phyloP scores from a whole-genome alignment of 2,329 filamentous ascomycete species.

The Aspergillus unguis region DNA sequence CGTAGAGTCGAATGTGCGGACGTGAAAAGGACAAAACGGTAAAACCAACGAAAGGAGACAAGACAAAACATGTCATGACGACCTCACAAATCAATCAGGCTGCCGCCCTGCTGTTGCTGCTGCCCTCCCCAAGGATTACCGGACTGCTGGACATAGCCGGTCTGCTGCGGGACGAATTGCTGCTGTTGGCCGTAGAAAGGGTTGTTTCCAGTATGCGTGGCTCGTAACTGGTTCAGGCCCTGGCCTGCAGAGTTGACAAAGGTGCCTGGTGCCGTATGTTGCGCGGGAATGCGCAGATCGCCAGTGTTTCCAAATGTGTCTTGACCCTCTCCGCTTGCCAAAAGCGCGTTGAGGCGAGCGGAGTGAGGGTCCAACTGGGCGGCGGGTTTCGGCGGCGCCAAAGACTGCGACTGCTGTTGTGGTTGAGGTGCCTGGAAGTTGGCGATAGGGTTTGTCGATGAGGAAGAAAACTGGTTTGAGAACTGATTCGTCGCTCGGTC shows the following conservation, averaged over 20 bases:
- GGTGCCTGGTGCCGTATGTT: slow-evolving; percentile 92
- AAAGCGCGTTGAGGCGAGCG: slow-evolving; percentile 77
- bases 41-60: neutral
- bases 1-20: slow-evolving; percentile 12
- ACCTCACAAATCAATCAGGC: slow-evolving; percentile 59
- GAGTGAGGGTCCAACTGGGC: slow-evolving; percentile 54
- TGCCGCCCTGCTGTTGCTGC: slow-evolving; percentile 50
- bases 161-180: slow-evolving; percentile 50
- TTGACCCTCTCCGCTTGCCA: slow-evolving; percentile 84
- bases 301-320: slow-evolving; percentile 98
- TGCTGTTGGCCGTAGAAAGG: slow-evolving; percentile 72
- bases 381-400: slow-evolving; percentile 32
- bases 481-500: slow-evolving; percentile 71
- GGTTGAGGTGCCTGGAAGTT: slow-evolving; percentile 45
- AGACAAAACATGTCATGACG: slow-evolving; percentile 4
- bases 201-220: slow-evolving; percentile 71
- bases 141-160: slow-evolving; percentile 41
- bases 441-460: slow-evolving; percentile 43
- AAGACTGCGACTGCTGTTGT: slow-evolving; percentile 24
- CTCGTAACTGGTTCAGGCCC: slow-evolving; percentile 69
- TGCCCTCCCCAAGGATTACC: slow-evolving; percentile 56
- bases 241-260: slow-evolving; percentile 94
- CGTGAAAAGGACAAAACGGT: slow-evolving; percentile 5
- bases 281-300: slow-evolving; percentile 87
- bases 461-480: slow-evolving; percentile 56